Base-by-base conservation (phyloP, 345 rosid species). In the Bruguiera gymnorhiza region DNA sequence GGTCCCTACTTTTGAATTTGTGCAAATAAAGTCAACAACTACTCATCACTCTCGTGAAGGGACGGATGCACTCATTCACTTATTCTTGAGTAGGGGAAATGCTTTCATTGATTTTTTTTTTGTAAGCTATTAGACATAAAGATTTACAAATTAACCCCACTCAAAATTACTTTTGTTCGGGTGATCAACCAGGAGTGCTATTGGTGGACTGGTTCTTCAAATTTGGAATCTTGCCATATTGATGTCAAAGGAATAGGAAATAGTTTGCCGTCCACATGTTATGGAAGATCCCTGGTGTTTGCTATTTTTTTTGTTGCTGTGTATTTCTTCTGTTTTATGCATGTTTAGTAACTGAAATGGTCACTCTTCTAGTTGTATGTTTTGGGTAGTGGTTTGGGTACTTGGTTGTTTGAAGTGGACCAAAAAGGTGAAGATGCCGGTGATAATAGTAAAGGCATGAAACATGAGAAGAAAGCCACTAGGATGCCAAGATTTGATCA, bases 401-500 rank as follows among this genome's bases (percentile, higher is more conserved):
- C 62, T 67, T 30, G 56, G 60, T 78, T 78, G 56, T 67, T 78
- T 61, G 29, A 63, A 59, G 59, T 32, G 57, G 43, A 60, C 52
- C 46, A 30, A 80, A 60, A 24, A 69, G 57, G 66, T 50, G 18
- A 59, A n/a, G 65, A 61, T 39, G 69, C 61, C 61, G 46, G 62
- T 68, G 74, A 69, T 78, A 62, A 68, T 72, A 70, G 71, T 61
- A 59, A 48, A 48, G 70, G 60, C 61, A 63, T 60, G 64, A 78
- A 78, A 81, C 79, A 79, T 83, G 85, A 70, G 61, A 23, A 23
- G 23, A 23, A 23, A 23, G 23, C 23, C 23, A 65, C 53, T 67
- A 76, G 67, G 75, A 83, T 85, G 89, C 85, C 67, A 60, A 76
- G 83, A 75, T 79, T 80, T 79, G 83, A 78, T 69, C 57, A 79